Evolutionary conservation across 345 rosid species (phyloP), one percentile per base, ranked within the genome.

Genomic region (Erodium maritimum): DNA sequence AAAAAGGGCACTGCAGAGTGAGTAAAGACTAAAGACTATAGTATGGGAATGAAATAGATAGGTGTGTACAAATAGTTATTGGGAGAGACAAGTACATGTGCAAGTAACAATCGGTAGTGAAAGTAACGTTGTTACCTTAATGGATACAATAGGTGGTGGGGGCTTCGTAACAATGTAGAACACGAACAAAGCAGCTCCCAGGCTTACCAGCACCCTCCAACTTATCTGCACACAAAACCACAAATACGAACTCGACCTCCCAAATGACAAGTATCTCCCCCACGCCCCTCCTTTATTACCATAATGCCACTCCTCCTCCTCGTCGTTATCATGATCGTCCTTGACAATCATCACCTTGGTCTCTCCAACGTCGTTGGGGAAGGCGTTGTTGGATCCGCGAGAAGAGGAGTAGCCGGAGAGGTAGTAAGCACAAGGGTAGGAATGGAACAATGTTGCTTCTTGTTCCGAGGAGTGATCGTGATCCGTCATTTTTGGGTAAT

Each of bases 161-260:
- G 97, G 97, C 54, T 87, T 85, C 16, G 94, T 80, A n/a, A 84
- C 83, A 53, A 80, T 53, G 73, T 82, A 90, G 75, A 85, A 90
- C 12, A 90, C 86, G 12, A 87, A 89, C 80, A 90, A 73, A 21
- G 91, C 91, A 52, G 82, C 62, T 22, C 75, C 82, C 66, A 87
- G 68, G 73, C 97, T 87, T 58, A 87, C 34, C 55, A 80, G 12
- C 50, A 90, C 67, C 70, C 97, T 85, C 96, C 97, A 90, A 61
- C 60, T 16, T 52, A 87, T 60, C 77, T 87, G 97, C 62, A 82
- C 50, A 54, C 62, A 69, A 50, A 85, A 64, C 97, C 94, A 87
- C 6, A 65, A 66, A 58, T 76, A 73, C 17, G 94, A 80, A 50
- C 58, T 55, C 12, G 77, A 72, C 58, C 73, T 78, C 16, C 71